Evolutionary conservation across 768 basidiomycete genomes (phyloP).

Genomic region (Pulveroboletus ravenelii): DNA sequence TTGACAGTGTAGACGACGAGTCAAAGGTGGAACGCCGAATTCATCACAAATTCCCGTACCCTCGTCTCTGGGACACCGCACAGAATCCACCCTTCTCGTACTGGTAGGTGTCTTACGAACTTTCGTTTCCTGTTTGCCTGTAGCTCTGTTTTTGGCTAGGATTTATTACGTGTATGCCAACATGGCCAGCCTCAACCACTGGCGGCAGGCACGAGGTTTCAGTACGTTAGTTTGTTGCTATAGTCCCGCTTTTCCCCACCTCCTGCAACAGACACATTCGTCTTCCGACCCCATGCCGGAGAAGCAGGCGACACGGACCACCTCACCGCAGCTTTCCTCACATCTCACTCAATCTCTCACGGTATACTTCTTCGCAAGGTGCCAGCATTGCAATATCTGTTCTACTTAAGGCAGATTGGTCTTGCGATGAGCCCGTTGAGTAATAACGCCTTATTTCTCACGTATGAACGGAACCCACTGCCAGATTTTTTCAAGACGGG

Average conservation of each 20-base stretch:
- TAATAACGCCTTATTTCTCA: conserved; percentile 95
- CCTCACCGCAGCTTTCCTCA: conserved; percentile 91
- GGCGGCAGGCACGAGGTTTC: conserved; percentile 84
- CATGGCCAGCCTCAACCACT: conserved; percentile 91
- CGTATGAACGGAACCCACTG: conserved; percentile 94
- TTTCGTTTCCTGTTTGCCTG: not conserved
- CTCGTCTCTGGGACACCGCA: conserved; percentile 79
- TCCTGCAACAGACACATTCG: conserved; percentile 74
- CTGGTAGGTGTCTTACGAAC: conserved; percentile 51
- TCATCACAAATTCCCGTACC: conserved; percentile 91
- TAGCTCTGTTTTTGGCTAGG: conserved; percentile 41
- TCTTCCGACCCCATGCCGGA: conserved; percentile 93
- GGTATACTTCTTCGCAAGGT: conserved; percentile 98
- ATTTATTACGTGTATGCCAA: conserved; percentile 98
- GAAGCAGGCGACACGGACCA: conserved; percentile 99
- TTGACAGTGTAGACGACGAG: conserved; percentile 99
- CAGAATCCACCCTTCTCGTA: conserved; percentile 95
- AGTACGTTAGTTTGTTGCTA: conserved; percentile 51
- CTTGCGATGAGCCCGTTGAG: conserved; percentile 98
- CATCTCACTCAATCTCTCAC: conserved; percentile 96
- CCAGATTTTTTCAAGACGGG: conserved; percentile 97
- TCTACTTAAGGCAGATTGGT: conserved; percentile 97
- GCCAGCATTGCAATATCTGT: conserved; percentile 93
- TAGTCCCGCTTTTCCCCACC: conserved; percentile 2
- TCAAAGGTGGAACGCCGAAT: conserved; percentile 89